Evolutionary conservation across 306 rosid species (phyloP), one percentile per base, ranked within the genome.

Genomic region (Phaseolus lunatus): DNA sequence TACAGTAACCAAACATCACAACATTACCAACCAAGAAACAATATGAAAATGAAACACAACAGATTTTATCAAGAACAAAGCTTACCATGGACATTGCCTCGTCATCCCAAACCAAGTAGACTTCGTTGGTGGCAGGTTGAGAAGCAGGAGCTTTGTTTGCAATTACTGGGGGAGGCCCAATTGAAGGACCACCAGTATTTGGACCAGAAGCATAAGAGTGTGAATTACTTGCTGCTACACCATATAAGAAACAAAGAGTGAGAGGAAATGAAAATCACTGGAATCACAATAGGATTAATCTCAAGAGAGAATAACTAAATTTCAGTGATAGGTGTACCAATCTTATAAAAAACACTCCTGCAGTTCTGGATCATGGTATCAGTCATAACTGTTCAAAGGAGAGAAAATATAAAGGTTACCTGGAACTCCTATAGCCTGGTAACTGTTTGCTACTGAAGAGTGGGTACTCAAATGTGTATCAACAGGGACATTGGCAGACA

Each of bases 81-180:
- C 94, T 66, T 68, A 96, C 99, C 99, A 96, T 92, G 75, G 98
- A 96, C 99, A 96, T 96, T 41, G 98, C 99, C 87, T 96, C 99
- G 59, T 96, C 98, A 86, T 96, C 98, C 99, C 99, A 96, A 80
- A 96, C 97, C 76, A 96, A 85, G 85, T 96, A 96, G 72, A 96
- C 99, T 85, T 96, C 99, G 27, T 92, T 96, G 50, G 91, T 82
- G 58, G 96, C 90, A 54, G 99, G 98, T 84, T 89, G 98, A 43
- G 89, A 56, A 58, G 78, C 89, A 75, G 96, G 97, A 64, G 90
- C 94, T 85, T 90, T 96, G 85, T 96, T 93, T 72, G 98, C 80
- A 83, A 96, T 96, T 71, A 96, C 97, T 45, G 99, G 99, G 35
- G 98, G 99, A 62, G 99, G 99, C 44, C 99, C 99, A 73, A 96